Evolutionary conservation across 371 early-diverging fungal genomes (phyloP).

Genomic region (Mucor plumbeus): DNA sequence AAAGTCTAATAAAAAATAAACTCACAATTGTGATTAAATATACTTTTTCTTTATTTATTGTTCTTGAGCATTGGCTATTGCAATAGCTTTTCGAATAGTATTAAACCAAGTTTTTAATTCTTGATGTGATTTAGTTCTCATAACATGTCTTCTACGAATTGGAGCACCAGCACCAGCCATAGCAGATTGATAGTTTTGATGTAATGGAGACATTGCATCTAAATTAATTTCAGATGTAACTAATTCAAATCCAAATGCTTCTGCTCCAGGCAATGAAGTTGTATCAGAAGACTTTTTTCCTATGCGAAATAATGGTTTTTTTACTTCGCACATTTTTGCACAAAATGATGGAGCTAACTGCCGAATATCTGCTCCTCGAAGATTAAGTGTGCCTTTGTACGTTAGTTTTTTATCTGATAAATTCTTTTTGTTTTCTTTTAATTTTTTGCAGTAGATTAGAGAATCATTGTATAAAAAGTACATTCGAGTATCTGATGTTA

Average conservation of each 20-base stretch:
- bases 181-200: slow-evolving; percentile 24
- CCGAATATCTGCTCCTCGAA: slow-evolving; percentile 21
- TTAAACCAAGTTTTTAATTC: slow-evolving; percentile 29
- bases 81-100: slow-evolving; percentile 17
- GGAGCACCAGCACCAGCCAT: slow-evolving; percentile 7
- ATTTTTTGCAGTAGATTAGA: slow-evolving; percentile 28
- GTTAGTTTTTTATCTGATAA: slow-evolving; percentile 9
- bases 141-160: slow-evolving; percentile 26
- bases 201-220: slow-evolving; percentile 22
- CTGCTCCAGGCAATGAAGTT: slow-evolving; percentile 8
- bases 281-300: slow-evolving; percentile 16
- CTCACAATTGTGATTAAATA: background rate
- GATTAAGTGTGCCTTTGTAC: slow-evolving; percentile 25
- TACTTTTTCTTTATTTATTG: background rate
- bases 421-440: slow-evolving; percentile 18
- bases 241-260: slow-evolving; percentile 38
- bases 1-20: slow-evolving; percentile 20
- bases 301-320: slow-evolving; percentile 16
- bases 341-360: slow-evolving; percentile 19
- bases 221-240: slow-evolving; percentile 18
- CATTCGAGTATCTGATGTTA: slow-evolving; percentile 27
- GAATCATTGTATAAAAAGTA: slow-evolving; percentile 40
- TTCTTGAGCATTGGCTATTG: background rate
- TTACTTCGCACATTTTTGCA: slow-evolving; percentile 25
- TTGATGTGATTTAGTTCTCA: slow-evolving; percentile 21